Percentiles rank a stretch among this genome's conserved stretches.
phyloP scores from a whole-genome alignment of 108 stramenopile species.

The Craspedostauros australis region DNA sequence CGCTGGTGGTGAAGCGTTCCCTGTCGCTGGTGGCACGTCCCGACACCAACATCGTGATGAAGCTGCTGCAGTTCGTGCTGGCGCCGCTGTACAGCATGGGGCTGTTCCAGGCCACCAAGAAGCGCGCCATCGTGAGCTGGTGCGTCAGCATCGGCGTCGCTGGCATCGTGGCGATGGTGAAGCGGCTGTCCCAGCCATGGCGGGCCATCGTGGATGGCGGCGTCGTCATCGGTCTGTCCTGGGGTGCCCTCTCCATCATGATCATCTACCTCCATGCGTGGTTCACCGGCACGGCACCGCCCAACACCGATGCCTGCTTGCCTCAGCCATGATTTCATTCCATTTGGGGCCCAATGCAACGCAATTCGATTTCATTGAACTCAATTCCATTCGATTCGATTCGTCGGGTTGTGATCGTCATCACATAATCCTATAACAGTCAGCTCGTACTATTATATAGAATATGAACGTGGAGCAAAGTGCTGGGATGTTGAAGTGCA shows the following conservation, averaged over 20 bases:
- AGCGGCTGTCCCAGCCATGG: constrained; percentile 83
- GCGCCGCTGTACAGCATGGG: constrained; percentile 94
- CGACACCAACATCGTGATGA: constrained; percentile 8
- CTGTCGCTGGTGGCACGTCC: constrained; percentile 51
- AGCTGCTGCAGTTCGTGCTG: constrained; percentile 51
- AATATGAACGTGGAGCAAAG: too few relatives aligned
- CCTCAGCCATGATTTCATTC: too few relatives aligned
- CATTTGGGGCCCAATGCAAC: too few relatives aligned
- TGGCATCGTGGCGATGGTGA: constrained; percentile 83
- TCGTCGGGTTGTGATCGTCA: too few relatives aligned
- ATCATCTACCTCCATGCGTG: constrained; percentile 57
- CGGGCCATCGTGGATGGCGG: constrained; percentile 94
- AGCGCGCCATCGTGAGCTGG: constrained; percentile 87
- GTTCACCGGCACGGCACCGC: constrained; percentile 51
- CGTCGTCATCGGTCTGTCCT: constrained; percentile 87
- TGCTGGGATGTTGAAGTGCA: too few relatives aligned
- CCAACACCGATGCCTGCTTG: constrained; percentile 50
- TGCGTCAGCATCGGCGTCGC: constrained; percentile 79
- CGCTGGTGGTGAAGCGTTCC: constrained; percentile 89
- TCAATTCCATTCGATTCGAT: too few relatives aligned
- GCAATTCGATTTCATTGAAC: too few relatives aligned
- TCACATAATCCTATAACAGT: too few relatives aligned
- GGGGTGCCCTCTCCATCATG: constrained; percentile 77
- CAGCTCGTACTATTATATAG: too few relatives aligned
- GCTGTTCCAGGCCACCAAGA: constrained; percentile 85